Conservation (phyloP, 257 asterid species). For the Capsicum pubescens region DNA sequence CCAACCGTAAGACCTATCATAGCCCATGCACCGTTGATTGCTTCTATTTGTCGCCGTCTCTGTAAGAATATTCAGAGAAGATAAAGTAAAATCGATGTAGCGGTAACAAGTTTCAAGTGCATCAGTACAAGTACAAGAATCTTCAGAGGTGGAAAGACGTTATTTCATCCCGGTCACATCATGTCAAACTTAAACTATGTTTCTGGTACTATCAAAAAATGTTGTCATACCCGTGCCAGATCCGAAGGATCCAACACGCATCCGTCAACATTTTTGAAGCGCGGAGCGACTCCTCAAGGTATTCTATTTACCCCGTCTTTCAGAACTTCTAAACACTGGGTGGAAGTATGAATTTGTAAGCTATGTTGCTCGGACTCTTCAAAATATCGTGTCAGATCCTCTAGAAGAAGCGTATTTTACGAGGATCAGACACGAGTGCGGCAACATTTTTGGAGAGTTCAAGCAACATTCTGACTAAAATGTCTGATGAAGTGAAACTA, state of each 20-base stretch:
- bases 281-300: not conserved
- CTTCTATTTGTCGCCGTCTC: constrained; percentile 78
- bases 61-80: constrained; percentile 29
- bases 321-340: not conserved
- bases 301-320: not conserved
- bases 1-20: constrained; percentile 95
- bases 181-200: too few species aligned
- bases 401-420: not conserved
- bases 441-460: not conserved
- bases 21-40: constrained; percentile 96
- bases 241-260: too few species aligned
- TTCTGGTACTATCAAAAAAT: too few species aligned
- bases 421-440: not conserved
- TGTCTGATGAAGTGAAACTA: too few species aligned
- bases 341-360: not conserved
- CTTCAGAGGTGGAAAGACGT: not conserved
- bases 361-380: not conserved
- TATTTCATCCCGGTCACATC: too few species aligned
- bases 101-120: not conserved
- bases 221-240: too few species aligned
- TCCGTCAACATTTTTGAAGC: too few species aligned
- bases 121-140: not conserved
- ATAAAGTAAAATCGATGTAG: not conserved
- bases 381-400: not conserved
- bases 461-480: not conserved